Evolutionary conservation across 192 early-diverging fungal species (phyloP), one percentile per base, ranked within the genome.

Genomic region (Gigaspora rosea): DNA sequence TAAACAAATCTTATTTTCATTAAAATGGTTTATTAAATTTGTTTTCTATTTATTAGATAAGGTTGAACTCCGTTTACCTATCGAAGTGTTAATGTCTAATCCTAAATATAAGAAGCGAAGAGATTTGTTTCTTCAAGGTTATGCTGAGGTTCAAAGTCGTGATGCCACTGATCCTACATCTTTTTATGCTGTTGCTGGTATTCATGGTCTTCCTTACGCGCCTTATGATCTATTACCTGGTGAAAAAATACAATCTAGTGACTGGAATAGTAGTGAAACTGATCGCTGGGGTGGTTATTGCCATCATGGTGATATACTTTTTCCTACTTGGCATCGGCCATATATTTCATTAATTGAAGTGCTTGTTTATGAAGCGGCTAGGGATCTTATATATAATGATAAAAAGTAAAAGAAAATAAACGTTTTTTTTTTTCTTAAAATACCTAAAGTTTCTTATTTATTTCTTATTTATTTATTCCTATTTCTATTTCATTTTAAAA

Each of bases 301-400:
- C 48, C 57, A 49, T 63, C 73, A 75, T n/a, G 61, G 61, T 32
- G 62, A 75, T 61, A 63, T 75, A 6, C 59, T 75, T 13, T 75
- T 75, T 63, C 73, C 73, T n/a, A 75, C 73, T 50, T 75, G 73
- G 61, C 73, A 76, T 65, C 74, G 61, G 27, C 32, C 74, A 61
- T 76, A 76, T 65, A 47, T 76, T 12, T 65, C 52, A 49, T 64
- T 61, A 33, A 62, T 76, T 18, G 61, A 76, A 65, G 65, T 20
- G 63, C 61, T 65, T 22, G 47, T 65, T 22, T 52, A 65, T 12
- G 32, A 63, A 18, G 48, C 47, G 12, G 74, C 63, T 8, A 16
- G 47, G 8, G 62, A 52, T 8, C 48, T 76, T 33, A n/a, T 65
- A 61, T 32, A 32, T 22, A 7, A 18, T 35, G 27, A 72, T 35